phyloP scores from a whole-genome alignment of 345 rosid species.

The Gossypium rotundifolium region DNA sequence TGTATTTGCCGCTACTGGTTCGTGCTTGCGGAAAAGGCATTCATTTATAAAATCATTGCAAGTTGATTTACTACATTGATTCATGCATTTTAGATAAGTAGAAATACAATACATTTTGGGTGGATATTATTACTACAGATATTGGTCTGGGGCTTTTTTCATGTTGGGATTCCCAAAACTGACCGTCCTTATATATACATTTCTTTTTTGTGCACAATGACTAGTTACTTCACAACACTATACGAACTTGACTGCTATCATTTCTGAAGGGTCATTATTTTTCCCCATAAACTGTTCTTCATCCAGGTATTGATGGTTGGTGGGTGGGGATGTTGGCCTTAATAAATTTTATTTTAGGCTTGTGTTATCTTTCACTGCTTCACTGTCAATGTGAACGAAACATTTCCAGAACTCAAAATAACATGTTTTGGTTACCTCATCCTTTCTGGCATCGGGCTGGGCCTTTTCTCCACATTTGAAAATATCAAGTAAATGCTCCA shows the following conservation, averaged over 20 bases:
- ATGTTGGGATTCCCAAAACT: background rate
- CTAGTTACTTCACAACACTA: background rate
- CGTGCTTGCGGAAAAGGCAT: too few species aligned
- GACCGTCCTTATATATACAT: background rate
- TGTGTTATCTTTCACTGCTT: background rate
- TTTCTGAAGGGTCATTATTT: background rate
- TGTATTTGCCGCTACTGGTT: too few species aligned
- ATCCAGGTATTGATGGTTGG: background rate
- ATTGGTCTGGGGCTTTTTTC: background rate
- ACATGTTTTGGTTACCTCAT: background rate
- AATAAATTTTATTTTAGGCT: background rate
- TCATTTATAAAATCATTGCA: too few species aligned
- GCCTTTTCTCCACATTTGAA: background rate
- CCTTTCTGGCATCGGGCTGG: background rate
- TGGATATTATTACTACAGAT: background rate
- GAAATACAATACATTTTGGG: too few species aligned
- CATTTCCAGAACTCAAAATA: too few species aligned
- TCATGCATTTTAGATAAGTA: too few species aligned
- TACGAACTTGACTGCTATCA: background rate
- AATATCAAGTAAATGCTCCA: background rate
- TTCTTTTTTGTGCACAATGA: background rate
- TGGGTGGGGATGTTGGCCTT: background rate
- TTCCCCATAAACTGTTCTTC: background rate
- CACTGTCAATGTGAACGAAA: background rate
- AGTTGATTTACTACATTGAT: too few species aligned